phyloP scores from a whole-genome alignment of 441 rosid species.

The Cnidoscolus chayamansa region DNA sequence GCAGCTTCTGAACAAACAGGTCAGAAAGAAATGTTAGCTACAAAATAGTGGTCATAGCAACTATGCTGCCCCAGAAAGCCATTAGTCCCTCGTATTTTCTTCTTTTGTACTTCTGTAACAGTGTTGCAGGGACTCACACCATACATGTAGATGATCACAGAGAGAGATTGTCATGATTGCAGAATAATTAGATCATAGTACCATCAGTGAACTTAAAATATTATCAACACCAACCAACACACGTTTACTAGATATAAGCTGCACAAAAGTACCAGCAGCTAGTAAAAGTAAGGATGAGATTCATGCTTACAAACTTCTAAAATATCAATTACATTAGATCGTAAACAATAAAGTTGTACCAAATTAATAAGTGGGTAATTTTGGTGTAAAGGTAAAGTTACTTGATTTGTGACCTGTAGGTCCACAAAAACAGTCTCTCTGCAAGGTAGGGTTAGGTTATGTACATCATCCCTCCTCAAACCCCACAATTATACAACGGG shows the following conservation, averaged over 20 bases:
- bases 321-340: not conserved
- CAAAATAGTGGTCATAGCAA: not conserved
- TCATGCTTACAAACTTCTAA: not conserved
- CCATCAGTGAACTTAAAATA: not conserved
- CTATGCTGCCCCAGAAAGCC: not conserved
- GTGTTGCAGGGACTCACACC: not conserved
- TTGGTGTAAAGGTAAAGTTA: no score
- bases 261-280: not conserved
- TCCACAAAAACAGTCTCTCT: no score
- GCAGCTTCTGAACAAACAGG: slow-evolving; percentile 70
- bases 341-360: no score
- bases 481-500: no score
- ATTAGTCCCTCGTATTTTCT: not conserved
- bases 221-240: slow-evolving; percentile 3
- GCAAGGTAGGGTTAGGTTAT: no score
- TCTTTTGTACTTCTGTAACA: not conserved
- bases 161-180: not conserved
- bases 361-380: no score
- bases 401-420: no score
- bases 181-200: not conserved
- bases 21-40: slow-evolving; percentile 26
- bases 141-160: not conserved
- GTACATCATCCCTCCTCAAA: no score
- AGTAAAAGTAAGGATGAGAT: not conserved
- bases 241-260: not conserved